Evolutionary conservation across 2,329 filamentous ascomycete species (phyloP).

Genomic region (Blastomyces percursus): DNA sequence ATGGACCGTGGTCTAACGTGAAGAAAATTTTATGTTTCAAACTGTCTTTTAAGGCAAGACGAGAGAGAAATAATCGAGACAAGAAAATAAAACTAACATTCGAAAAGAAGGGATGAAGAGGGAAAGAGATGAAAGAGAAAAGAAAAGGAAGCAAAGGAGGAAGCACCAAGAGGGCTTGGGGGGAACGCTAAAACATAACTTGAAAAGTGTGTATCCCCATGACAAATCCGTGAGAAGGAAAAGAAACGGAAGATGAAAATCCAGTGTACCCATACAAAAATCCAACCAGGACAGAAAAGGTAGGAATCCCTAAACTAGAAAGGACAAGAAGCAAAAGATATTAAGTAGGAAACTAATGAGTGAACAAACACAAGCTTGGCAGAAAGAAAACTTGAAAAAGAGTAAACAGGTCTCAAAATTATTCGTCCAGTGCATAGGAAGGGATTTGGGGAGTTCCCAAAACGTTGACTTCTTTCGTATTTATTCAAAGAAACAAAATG

Average conservation of each 20-base stretch:
- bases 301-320: neutral
- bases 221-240: neutral
- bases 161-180: neutral
- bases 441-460: neutral
- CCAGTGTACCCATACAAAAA: neutral
- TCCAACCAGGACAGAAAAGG: neutral
- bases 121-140: slow-evolving; percentile 2
- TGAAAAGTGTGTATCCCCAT: neutral
- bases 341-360: neutral
- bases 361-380: neutral
- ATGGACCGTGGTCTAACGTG: neutral
- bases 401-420: neutral
- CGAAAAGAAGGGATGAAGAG: neutral
- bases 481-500: neutral
- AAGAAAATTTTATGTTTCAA: neutral
- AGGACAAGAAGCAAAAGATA: neutral
- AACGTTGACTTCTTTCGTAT: neutral
- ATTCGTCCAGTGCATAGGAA: neutral
- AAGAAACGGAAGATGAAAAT: neutral
- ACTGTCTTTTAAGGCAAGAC: neutral
- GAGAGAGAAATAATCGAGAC: neutral
- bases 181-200: neutral
- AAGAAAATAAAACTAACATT: neutral
- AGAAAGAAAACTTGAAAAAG: neutral
- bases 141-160: neutral